phyloP scores from a whole-genome alignment of 768 basidiomycete species.

The Lactifluus piperatus region DNA sequence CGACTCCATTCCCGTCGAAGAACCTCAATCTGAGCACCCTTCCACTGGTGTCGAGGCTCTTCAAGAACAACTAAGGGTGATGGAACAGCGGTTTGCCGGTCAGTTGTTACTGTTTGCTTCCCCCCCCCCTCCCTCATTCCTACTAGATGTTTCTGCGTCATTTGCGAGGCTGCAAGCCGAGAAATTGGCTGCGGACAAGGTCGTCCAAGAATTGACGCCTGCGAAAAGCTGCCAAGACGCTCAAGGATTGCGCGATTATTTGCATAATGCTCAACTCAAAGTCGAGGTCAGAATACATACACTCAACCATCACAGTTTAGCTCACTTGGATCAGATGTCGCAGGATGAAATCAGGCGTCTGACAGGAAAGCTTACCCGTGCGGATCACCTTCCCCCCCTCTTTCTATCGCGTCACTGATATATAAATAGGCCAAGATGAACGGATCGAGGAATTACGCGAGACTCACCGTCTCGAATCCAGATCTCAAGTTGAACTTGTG shows the following conservation, averaged over 20 bases:
- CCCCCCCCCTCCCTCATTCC: background rate
- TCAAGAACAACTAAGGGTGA: constrained; percentile 55
- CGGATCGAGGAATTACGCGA: constrained; percentile 80
- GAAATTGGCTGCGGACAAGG: constrained; percentile 54
- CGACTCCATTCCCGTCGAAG: background rate
- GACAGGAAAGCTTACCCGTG: constrained; percentile 64
- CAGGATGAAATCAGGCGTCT: constrained; percentile 76
- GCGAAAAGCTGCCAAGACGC: constrained; percentile 56
- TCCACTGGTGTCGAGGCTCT: constrained; percentile 43
- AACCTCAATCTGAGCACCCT: background rate
- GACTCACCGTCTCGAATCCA: constrained; percentile 69
- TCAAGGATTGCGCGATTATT: constrained; percentile 62
- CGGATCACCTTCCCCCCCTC: constrained; percentile 21
- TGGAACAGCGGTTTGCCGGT: constrained; percentile 78
- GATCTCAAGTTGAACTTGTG: constrained; percentile 71
- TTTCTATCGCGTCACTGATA: constrained; percentile 2
- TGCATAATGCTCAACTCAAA: constrained; percentile 58
- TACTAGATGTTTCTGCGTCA: constrained; percentile 66
- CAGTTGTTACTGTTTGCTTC: constrained; percentile 12
- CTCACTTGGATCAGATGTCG: constrained; percentile 37
- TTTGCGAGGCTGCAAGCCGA: constrained; percentile 71
- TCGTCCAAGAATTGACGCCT: constrained; percentile 65
- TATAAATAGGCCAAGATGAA: constrained; percentile 63
- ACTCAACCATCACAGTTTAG: background rate
- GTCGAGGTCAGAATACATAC: constrained; percentile 46